Conservation (phyloP, 1,139 yeast species). For the Hanseniaspora uvarum region DNA sequence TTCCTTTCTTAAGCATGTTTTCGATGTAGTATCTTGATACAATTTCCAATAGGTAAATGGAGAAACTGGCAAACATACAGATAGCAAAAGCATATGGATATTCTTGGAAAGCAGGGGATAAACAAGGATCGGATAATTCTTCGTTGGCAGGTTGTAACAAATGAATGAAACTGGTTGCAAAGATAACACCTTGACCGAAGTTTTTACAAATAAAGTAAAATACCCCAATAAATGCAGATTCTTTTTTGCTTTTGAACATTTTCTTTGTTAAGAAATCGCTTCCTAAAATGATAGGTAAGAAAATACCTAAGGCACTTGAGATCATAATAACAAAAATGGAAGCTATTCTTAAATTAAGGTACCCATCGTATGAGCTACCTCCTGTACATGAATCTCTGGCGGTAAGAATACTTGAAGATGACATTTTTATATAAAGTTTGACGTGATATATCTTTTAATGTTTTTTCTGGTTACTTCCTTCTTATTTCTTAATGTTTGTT, state of each 20-base stretch:
- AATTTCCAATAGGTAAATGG: conserved; percentile 47
- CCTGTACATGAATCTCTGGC: conserved; percentile 23
- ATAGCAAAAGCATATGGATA: conserved; percentile 61
- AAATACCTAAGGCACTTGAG: conserved; percentile 49
- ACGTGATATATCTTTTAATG: not conserved
- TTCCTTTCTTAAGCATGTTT: conserved; percentile 14
- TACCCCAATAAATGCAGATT: not conserved
- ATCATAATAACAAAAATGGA: conserved; percentile 50
- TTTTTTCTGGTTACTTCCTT: too few relatives aligned
- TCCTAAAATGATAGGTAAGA: conserved; percentile 49
- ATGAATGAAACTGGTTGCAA: conserved; percentile 83
- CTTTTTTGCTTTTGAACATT: not conserved
- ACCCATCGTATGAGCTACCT: conserved; percentile 33
- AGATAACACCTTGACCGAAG: conserved; percentile 87
- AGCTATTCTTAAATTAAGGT: conserved; percentile 48
- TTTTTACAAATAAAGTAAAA: conserved; percentile 51
- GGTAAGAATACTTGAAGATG: not conserved
- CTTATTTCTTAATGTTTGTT: not conserved
- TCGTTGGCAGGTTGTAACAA: conserved; percentile 69
- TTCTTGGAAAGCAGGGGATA: conserved; percentile 44
- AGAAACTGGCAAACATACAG: conserved; percentile 45
- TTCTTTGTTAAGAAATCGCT: conserved; percentile 36
- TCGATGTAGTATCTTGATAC: conserved; percentile 39
- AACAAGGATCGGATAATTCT: conserved; percentile 41
- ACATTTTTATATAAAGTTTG: not conserved